These are phyloP conservation scores for Podospora australis DNA, from an alignment of 495 filamentous ascomycete genomes.

Conservation along the genomic window DNA sequence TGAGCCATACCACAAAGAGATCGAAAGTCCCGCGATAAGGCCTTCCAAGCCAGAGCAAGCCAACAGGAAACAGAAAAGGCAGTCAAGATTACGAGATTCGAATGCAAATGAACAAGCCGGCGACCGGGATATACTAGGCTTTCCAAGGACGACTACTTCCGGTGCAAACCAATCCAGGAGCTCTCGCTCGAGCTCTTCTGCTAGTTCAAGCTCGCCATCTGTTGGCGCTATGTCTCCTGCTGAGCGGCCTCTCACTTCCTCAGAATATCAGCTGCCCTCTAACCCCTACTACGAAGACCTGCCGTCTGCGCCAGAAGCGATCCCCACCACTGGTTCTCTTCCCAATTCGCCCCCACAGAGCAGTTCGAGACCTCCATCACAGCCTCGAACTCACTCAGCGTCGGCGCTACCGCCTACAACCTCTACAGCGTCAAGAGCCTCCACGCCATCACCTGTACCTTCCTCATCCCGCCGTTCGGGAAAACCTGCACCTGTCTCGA, in stretches of 20 bases:
- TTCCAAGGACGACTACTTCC: too few species aligned
- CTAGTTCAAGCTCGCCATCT: slow-evolving; percentile 3
- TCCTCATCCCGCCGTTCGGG: neutral
- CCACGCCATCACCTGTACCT: neutral
- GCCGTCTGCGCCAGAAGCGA: neutral
- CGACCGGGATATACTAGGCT: too few species aligned
- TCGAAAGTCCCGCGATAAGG: neutral
- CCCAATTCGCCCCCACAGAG: neutral
- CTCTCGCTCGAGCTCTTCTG: neutral
- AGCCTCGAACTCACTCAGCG: slow-evolving; percentile 10
- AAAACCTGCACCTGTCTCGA: slow-evolving; percentile 17
- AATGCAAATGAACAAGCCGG: neutral
- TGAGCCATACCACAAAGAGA: too few species aligned
- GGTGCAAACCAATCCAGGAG: too few species aligned
- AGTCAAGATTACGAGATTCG: neutral
- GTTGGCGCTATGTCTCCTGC: neutral
- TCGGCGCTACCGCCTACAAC: slow-evolving; percentile 1
- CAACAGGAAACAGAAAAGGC: neutral
- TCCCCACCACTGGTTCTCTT: neutral
- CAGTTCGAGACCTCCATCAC: neutral
- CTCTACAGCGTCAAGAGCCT: neutral
- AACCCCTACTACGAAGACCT: slow-evolving; percentile 11
- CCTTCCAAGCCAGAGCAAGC: neutral
- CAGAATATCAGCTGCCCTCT: slow-evolving; percentile 3
- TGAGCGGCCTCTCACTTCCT: neutral